Base-by-base conservation (phyloP, 192 early-diverging fungal species). In the Entomortierella lignicola region DNA sequence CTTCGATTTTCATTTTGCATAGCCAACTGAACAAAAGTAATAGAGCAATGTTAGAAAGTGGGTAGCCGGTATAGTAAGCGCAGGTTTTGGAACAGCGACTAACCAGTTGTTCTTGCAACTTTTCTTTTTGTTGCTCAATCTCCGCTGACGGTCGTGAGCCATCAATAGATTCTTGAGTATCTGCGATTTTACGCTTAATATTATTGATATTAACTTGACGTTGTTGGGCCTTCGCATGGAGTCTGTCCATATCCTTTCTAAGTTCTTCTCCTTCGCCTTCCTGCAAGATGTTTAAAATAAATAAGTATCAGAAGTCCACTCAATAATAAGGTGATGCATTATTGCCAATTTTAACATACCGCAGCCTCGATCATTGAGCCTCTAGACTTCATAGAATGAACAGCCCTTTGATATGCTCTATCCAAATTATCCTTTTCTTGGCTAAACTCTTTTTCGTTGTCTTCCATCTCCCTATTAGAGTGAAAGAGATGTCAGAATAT, bases 1-100 rank as follows among this genome's bases (percentile, higher is more conserved):
- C 66, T 55, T 26, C 63, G 71, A 21, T 32, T 53, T 30, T 61
- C 72, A 0, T 92, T 81, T 48, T 92, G 86, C 11, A 95, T 74
- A 2, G 77, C 82, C 4, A 30, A 17, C 59, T 60, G 20, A 1
- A n/a, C n/a, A n/a, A n/a, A n/a, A n/a, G n/a, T n/a, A n/a, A n/a
- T n/a, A n/a, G n/a, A n/a, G n/a, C n/a, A n/a, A n/a, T n/a, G n/a
- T n/a, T n/a, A n/a, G n/a, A n/a, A n/a, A n/a, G n/a, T n/a, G n/a
- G n/a, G n/a, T n/a, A n/a, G n/a, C n/a, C n/a, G n/a, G n/a, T n/a
- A n/a, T n/a, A n/a, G n/a, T n/a, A n/a, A n/a, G n/a, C 43, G 51
- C 12, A 13, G 8, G 23, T 66, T 8, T 15, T 29, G 17, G 15
- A 27, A 3, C 4, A 25, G 7, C 26, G 52, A 50, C 81, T 64